A percentile compares a stretch with the other conserved stretches of the same genome.
Conservation (phyloP, 805 yeast genomes). For the Maudiozyma saulgeensis region DNA sequence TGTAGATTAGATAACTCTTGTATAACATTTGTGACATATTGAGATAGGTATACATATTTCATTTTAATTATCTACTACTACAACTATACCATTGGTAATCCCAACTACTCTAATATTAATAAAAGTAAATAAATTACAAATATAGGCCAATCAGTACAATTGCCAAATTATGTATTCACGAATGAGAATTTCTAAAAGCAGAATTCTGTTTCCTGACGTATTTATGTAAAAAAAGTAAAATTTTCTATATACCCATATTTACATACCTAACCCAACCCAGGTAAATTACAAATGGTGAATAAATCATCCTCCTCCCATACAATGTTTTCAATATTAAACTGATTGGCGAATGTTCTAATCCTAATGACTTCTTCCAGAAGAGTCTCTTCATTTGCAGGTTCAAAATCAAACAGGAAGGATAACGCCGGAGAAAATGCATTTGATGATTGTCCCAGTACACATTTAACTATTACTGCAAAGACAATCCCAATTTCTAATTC, state of each 20-base stretch:
- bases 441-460: slow-evolving; percentile 8
- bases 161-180: no score
- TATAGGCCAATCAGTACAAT: no score
- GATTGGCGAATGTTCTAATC: slow-evolving; percentile 10
- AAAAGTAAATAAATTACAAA: no score
- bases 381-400: slow-evolving; percentile 6
- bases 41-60: no score
- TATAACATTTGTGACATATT: no score
- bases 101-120: no score
- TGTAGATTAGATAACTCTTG: no score
- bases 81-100: no score
- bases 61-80: no score
- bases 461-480: slow-evolving; percentile 6
- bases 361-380: slow-evolving; percentile 9
- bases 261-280: not conserved
- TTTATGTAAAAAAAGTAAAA: not conserved
- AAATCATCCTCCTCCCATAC: slow-evolving; percentile 12
- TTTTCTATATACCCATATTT: not conserved
- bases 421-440: slow-evolving; percentile 7
- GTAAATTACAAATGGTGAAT: not conserved
- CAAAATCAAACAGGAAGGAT: slow-evolving; percentile 8
- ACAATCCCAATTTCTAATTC: slow-evolving; percentile 7
- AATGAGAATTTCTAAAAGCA: no score
- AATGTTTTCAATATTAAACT: slow-evolving; percentile 11
- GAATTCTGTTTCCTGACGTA: not conserved